Evolutionary conservation across 305 asterid species (phyloP), one percentile per base, ranked within the genome.

Genomic region (Fraxinus angustifolia): DNA sequence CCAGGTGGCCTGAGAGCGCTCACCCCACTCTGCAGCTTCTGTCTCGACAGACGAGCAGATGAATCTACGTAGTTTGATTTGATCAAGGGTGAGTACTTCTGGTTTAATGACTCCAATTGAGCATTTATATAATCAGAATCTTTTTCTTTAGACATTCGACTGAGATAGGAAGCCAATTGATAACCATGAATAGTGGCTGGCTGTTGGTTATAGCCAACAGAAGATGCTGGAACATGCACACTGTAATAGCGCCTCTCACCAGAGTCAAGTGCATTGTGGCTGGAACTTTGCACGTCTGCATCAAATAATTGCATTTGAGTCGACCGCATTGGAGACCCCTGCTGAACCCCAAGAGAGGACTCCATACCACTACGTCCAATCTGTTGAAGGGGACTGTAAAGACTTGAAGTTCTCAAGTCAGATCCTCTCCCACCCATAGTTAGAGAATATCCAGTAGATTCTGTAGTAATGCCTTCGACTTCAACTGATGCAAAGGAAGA

Each of bases 111-210:
- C 79, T 93, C 95, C 80, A 84, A 34, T 80, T 86, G 93, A 75
- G 86, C 86, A 81, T 84, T 90, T 38, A 78, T 83, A 83, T 79
- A 79, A 76, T 82, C 92, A 26, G 88, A 80, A 75, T 86, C 87
- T 85, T 83, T 87, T 79, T 91, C 97, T 48, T 88, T 87, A 8
- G 91, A 84, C 62, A 88, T 72, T 85, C 82, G 91, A 79, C 82
- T 89, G 58, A 91, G 72, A 86, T 92, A 91, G 53, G 94, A 88
- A 14, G 92, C 83, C 85, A 94, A 34, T 73, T 91, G 88, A 84
- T 91, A 89, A 38, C 98, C 97, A 81, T 93, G 97, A 73, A 96
- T 85, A 73, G 98, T 94, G 60, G 92, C 93, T 38, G 99, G 99
- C 87, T 92, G 98, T 80, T 87, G 94, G 81, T 88, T 92, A 83